Percentiles rank a stretch among this genome's conserved stretches.
These are phyloP conservation scores for Citrus glauca DNA, from an alignment of 345 rosid genomes.

Conservation along the genomic window DNA sequence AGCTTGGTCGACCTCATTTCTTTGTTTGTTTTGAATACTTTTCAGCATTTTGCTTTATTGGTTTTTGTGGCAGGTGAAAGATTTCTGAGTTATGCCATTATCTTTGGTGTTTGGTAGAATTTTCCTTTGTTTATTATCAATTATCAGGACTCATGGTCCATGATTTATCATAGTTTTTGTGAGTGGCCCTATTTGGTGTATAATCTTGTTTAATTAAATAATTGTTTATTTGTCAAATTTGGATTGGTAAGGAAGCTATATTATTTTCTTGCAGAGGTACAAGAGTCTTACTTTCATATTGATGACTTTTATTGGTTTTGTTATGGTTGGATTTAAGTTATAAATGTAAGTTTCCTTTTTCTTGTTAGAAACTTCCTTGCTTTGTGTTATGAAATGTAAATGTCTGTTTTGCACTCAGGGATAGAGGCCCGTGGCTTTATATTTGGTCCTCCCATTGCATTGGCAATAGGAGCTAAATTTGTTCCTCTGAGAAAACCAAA, in stretches of 20 bases:
- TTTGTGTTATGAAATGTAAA: not conserved
- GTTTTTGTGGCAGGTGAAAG: not conserved
- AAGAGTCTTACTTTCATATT: not conserved
- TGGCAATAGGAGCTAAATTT: constrained; percentile 97
- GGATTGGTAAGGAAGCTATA: not conserved
- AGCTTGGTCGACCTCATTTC: not conserved
- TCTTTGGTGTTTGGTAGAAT: not conserved
- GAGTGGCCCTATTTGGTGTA: not conserved
- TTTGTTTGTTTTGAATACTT: not conserved
- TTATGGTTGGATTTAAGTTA: not conserved
- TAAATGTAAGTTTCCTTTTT: not conserved
- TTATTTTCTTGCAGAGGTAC: not conserved
- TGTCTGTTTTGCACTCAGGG: constrained; percentile 40
- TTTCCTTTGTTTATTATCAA: constrained; percentile 1
- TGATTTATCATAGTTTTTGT: not conserved
- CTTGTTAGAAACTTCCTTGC: not conserved
- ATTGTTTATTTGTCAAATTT: not conserved
- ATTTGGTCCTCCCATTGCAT: constrained; percentile 92
- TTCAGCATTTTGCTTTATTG: not conserved
- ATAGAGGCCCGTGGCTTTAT: constrained; percentile 96
- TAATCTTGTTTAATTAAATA: not conserved
- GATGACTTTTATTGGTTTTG: not conserved
- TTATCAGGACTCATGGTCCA: not conserved
- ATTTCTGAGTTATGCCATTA: not conserved
- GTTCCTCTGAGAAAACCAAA: constrained; percentile 90